Conservation (phyloP, 2,329 filamentous ascomycete genomes). For the Claviceps sp. region DNA sequence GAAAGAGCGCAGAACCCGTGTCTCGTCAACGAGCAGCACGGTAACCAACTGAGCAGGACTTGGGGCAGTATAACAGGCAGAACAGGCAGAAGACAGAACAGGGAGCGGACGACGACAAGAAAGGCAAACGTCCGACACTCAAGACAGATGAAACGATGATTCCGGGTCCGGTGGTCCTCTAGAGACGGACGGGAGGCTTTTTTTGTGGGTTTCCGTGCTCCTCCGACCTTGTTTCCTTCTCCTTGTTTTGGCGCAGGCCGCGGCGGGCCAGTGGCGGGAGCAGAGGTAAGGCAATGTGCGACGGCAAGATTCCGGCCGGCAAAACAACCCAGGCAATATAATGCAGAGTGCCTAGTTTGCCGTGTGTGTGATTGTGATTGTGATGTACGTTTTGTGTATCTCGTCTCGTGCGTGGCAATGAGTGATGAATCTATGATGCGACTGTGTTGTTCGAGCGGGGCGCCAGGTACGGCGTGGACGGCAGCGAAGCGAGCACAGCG, state of each 20-base stretch:
- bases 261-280: slow-evolving; percentile 1
- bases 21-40: background rate
- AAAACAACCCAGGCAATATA: background rate
- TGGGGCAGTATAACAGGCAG: no score
- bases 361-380: no score
- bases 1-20: background rate
- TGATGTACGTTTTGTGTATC: no score
- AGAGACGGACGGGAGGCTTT: background rate
- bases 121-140: background rate
- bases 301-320: background rate
- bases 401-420: no score
- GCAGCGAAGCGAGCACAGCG: background rate
- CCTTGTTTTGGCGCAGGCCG: slow-evolving; percentile 1
- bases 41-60: background rate
- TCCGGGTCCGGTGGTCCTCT: background rate
- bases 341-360: no score
- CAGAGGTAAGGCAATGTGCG: background rate
- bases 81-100: background rate
- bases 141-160: background rate
- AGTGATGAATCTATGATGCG: no score
- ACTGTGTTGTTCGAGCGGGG: background rate
- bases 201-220: background rate
- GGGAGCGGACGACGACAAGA: background rate
- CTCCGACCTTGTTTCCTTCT: background rate
- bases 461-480: background rate